Evolutionary conservation across 2,329 filamentous ascomycete genomes (phyloP), one percentile per base, ranked within the genome.

Genomic region (Periconia sp.): DNA sequence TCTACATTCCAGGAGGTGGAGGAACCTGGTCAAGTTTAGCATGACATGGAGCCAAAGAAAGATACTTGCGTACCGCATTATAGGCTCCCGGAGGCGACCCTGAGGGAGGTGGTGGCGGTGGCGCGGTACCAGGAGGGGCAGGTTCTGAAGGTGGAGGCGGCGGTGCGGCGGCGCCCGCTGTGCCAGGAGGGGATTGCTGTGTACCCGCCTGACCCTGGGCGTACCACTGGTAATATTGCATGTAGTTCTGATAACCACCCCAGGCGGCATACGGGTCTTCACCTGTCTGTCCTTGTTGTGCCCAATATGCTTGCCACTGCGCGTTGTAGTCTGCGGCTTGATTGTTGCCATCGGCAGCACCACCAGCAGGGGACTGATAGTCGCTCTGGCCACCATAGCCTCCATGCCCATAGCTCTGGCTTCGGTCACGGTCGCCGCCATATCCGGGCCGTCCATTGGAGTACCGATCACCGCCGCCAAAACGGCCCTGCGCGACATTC

Each of bases 241-340:
- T 45, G 40, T 72, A 71, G 9, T 50, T 55, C 12, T 67, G 55
- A 35, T 69, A 96, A 40, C 92, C 92, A 50, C 92, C 92, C 58
- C 94, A 96, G 7, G 88, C 85, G 29, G 90, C 90, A 68, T 96
- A 96, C 0, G 92, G 92, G 62, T 96, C 90, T 40, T 78, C 74
- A 50, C 76, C 77, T 3, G 86, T 86, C 66, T 92, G 95, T 52
- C 63, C 92, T 86, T 24, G 87, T 82, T 42, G 83, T 23, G 78
- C 79, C 42, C 66, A 63, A 45, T 63, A 63, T 21, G 57, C 61
- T 49, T 92, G 92, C 69, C 95, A 94, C 66, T 91, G 87, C 3
- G 88, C 86, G 67, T 95, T 83, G 67, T 94, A 94, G 59, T 95
- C 88, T 39, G 75, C 70, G 38, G 66, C 56, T 37, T 63, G 57